Evolutionary conservation across 2,329 filamentous ascomycete species (phyloP).

Genomic region (Orbilia brochopaga): DNA sequence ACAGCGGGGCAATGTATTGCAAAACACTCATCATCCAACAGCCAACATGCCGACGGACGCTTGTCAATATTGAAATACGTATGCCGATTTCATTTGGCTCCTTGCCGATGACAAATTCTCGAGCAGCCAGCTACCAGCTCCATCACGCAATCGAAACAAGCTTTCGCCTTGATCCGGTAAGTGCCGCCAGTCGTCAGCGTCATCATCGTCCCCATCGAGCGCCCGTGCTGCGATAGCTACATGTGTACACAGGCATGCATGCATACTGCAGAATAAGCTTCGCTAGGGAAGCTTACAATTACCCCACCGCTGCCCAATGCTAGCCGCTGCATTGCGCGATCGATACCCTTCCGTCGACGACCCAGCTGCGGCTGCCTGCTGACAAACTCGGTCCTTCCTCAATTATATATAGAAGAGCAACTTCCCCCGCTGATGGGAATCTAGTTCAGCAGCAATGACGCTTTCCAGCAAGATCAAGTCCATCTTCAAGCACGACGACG

Average conservation of each 20-base stretch:
- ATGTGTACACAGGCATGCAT: background rate
- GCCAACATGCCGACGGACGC: no score
- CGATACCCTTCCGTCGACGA: background rate
- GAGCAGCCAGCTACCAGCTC: background rate
- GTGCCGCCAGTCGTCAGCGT: constrained; percentile 8
- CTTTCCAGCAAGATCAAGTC: constrained; percentile 35
- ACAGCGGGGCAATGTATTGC: no score
- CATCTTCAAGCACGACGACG: constrained; percentile 37
- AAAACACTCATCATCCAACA: no score
- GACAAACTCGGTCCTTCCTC: constrained; percentile 21
- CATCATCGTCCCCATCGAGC: constrained; percentile 9
- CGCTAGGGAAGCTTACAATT: constrained; percentile 25
- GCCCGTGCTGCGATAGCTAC: constrained; percentile 4
- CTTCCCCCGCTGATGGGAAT: background rate
- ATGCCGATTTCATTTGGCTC: constrained; percentile 6
- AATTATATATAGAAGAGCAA: constrained; percentile 11
- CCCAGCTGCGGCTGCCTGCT: constrained; percentile 22
- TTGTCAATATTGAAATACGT: no score
- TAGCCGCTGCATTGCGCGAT: constrained; percentile 30
- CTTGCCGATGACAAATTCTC: background rate
- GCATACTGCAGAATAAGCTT: constrained; percentile 40
- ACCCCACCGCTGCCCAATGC: no score
- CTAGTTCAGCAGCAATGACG: constrained; percentile 21
- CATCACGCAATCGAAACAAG: constrained; percentile 1
- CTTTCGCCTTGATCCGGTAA: background rate